Percentiles rank a stretch among this genome's conserved stretches.
Evolutionary conservation across 768 basidiomycete species (phyloP).

Genomic region (Dictyophora rubrovolvata): DNA sequence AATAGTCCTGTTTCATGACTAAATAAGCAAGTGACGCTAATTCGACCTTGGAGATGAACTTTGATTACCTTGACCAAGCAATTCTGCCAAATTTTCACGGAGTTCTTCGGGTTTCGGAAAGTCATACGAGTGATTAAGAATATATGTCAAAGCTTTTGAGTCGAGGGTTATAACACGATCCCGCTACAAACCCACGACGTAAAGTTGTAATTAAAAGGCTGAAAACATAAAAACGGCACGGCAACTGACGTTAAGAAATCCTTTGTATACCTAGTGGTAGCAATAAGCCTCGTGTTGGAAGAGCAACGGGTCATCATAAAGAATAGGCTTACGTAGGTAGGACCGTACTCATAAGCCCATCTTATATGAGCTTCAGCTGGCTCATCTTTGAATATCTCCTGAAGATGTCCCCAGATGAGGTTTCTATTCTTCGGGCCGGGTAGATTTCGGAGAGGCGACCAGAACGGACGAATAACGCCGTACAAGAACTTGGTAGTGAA

Average conservation of each 20-base stretch:
- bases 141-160: constrained; percentile 49
- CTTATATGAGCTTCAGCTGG: constrained; percentile 27
- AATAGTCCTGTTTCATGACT: constrained; percentile 34
- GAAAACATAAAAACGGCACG: not conserved
- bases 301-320: not conserved
- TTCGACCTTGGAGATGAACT: not conserved
- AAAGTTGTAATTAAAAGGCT: not conserved
- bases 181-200: constrained; percentile 13
- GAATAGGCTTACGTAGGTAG: constrained; percentile 22
- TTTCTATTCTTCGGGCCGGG: constrained; percentile 40
- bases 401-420: constrained; percentile 39
- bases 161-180: constrained; percentile 48
- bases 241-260: not conserved
- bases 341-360: constrained; percentile 42
- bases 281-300: not conserved
- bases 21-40: not conserved
- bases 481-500: constrained; percentile 17
- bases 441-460: constrained; percentile 36
- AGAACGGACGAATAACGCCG: constrained; percentile 23
- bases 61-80: constrained; percentile 26
- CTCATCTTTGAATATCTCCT: constrained; percentile 32
- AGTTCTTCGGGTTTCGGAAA: constrained; percentile 46
- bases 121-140: constrained; percentile 44
- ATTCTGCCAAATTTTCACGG: constrained; percentile 26
- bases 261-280: not conserved